These are phyloP conservation scores for Rhodocollybia butyracea DNA, from an alignment of 768 basidiomycete species.

Conservation along the genomic window DNA sequence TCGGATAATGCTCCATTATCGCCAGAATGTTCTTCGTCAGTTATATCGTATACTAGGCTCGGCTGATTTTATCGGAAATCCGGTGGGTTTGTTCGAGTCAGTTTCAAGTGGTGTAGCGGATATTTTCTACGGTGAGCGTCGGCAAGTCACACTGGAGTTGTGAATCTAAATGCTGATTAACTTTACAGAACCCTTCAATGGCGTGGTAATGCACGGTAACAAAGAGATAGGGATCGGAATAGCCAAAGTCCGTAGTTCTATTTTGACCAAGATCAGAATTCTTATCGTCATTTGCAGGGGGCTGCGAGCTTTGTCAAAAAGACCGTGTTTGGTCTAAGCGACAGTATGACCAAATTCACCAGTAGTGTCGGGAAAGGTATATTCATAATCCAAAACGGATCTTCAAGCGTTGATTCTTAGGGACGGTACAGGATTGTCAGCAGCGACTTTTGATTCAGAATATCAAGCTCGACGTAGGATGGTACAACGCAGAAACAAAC, in stretches of 20 bases:
- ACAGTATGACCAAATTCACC: conserved; percentile 97
- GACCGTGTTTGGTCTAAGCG: conserved; percentile 93
- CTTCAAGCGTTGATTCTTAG: not conserved
- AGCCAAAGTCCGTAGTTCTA: conserved; percentile 63
- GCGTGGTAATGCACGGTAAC: conserved; percentile 94
- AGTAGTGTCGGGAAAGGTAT: conserved; percentile 94
- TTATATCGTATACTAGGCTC: conserved; percentile 97
- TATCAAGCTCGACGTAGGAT: conserved; percentile 88
- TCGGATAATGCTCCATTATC: conserved; percentile 88
- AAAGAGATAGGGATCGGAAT: conserved; percentile 92
- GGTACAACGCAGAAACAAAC: conserved; percentile 89
- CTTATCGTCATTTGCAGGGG: conserved; percentile 50
- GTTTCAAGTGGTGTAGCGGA: conserved; percentile 97
- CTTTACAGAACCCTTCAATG: conserved; percentile 98
- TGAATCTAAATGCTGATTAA: too few relatives aligned
- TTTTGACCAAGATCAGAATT: not conserved
- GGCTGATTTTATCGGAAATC: conserved; percentile 94
- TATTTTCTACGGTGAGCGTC: conserved; percentile 83
- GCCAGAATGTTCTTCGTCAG: conserved; percentile 90
- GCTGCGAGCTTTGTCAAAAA: conserved; percentile 99
- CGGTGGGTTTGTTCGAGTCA: conserved; percentile 96
- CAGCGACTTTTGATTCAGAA: conserved; percentile 94
- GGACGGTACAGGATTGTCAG: conserved; percentile 71
- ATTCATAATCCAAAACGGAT: not conserved
- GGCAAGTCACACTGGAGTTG: too few relatives aligned